Evolutionary conservation across 2,329 filamentous ascomycete species (phyloP).

Genomic region (Botryotinia globosa): DNA sequence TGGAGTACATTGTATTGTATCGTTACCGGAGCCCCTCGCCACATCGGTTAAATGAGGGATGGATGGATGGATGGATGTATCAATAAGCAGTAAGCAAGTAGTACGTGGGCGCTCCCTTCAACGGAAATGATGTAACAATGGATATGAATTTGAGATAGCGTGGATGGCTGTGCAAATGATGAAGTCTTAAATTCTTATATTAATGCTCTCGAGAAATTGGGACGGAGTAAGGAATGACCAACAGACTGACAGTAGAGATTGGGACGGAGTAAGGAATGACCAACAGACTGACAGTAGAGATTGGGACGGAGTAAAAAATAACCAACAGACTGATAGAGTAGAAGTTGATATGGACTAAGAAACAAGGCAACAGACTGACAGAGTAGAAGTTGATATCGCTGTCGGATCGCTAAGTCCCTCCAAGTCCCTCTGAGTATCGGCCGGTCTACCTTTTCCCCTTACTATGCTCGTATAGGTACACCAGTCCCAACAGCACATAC

Average conservation of each 20-base stretch:
- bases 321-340: neutral
- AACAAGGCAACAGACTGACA: neutral
- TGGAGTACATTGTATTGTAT: too few relatives aligned
- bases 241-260: neutral
- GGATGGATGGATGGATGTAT: neutral
- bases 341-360: neutral
- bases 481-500: neutral
- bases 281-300: neutral
- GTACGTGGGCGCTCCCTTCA: neutral
- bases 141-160: neutral
- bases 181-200: neutral
- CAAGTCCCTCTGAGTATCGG: neutral
- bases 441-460: neutral
- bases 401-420: neutral
- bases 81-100: neutral
- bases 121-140: neutral
- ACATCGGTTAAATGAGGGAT: neutral
- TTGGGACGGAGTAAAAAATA: too few relatives aligned
- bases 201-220: neutral
- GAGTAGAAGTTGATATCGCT: neutral
- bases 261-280: too few relatives aligned
- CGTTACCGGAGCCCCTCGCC: neutral
- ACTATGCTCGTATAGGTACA: neutral
- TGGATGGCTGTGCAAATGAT: neutral
- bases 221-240: neutral